These are phyloP conservation scores for Fusarium kyushuense DNA, from an alignment of 2,329 filamentous ascomycete genomes.

Conservation along the genomic window DNA sequence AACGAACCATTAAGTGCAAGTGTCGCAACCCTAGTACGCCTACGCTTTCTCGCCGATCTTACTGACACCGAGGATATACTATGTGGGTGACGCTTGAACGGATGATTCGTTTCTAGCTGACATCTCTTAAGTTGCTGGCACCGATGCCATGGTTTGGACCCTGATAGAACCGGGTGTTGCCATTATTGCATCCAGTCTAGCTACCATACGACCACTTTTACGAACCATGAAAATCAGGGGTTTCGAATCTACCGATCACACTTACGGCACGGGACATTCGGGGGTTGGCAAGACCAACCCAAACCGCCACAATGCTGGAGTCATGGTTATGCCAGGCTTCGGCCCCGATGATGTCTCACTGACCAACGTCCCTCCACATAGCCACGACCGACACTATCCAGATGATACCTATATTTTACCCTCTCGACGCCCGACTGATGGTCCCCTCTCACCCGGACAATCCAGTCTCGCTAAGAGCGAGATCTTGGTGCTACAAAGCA, in stretches of 20 bases:
- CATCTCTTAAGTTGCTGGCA: conserved; percentile 57
- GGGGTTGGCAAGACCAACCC: conserved; percentile 42
- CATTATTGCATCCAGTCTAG: conserved; percentile 65
- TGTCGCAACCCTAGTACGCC: conserved; percentile 64
- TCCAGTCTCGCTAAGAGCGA: conserved; percentile 51
- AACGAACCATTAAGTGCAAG: conserved; percentile 58
- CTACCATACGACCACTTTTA: conserved; percentile 66
- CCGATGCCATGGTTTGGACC: conserved; percentile 67
- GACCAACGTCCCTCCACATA: conserved; percentile 43
- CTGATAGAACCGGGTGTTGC: conserved; percentile 68
- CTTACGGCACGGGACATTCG: conserved; percentile 50
- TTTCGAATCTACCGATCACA: conserved; percentile 58
- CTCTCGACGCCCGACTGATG: conserved; percentile 33
- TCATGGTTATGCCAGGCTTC: conserved; percentile 42
- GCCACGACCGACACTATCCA: conserved; percentile 5
- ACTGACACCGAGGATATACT: conserved; percentile 60
- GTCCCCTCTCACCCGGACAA: conserved; percentile 34
- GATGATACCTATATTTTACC: conserved; percentile 36
- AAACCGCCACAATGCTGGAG: conserved; percentile 30
- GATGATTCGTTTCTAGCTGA: conserved; percentile 28
- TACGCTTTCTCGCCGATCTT: conserved; percentile 62
- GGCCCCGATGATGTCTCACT: conserved; percentile 56
- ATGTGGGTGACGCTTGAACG: conserved; percentile 52
- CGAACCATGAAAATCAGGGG: conserved; percentile 61
- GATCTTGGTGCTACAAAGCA: conserved; percentile 53